These are phyloP conservation scores for Yamadazyma mexicana DNA, from an alignment of 1,139 yeast genomes.

Conservation along the genomic window DNA sequence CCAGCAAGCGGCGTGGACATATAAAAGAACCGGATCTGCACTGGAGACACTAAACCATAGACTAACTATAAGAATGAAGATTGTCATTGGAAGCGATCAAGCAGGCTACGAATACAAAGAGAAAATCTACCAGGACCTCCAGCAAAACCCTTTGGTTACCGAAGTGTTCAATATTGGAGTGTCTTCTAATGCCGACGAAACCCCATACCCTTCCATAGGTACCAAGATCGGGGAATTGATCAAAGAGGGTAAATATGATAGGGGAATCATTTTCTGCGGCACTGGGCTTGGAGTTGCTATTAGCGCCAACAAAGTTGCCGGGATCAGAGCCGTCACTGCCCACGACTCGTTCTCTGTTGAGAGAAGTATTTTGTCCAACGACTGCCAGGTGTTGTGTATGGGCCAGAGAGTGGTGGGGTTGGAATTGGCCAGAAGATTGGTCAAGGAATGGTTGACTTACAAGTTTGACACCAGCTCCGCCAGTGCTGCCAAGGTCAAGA, in stretches of 20 bases:
- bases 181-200: constrained; percentile 21
- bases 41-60: background rate
- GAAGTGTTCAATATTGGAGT: constrained; percentile 43
- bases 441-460: constrained; percentile 44
- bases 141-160: constrained; percentile 26
- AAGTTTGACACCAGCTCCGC: constrained; percentile 37
- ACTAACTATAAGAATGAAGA: constrained; percentile 16
- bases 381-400: constrained; percentile 48
- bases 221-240: constrained; percentile 42
- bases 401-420: constrained; percentile 49
- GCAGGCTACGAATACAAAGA: constrained; percentile 48
- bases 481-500: constrained; percentile 43
- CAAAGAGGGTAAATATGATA: constrained; percentile 37
- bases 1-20: background rate
- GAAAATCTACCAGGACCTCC: constrained; percentile 33
- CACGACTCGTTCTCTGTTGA: constrained; percentile 49
- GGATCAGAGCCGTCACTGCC: constrained; percentile 51
- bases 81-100: constrained; percentile 43
- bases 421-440: constrained; percentile 44
- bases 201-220: constrained; percentile 45
- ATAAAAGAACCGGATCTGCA: background rate
- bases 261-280: constrained; percentile 47
- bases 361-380: constrained; percentile 41
- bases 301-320: constrained; percentile 46
- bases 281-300: constrained; percentile 51